These are phyloP conservation scores for Neofusicoccum sp. DNA, from an alignment of 2,329 filamentous ascomycete genomes.

Conservation along the genomic window DNA sequence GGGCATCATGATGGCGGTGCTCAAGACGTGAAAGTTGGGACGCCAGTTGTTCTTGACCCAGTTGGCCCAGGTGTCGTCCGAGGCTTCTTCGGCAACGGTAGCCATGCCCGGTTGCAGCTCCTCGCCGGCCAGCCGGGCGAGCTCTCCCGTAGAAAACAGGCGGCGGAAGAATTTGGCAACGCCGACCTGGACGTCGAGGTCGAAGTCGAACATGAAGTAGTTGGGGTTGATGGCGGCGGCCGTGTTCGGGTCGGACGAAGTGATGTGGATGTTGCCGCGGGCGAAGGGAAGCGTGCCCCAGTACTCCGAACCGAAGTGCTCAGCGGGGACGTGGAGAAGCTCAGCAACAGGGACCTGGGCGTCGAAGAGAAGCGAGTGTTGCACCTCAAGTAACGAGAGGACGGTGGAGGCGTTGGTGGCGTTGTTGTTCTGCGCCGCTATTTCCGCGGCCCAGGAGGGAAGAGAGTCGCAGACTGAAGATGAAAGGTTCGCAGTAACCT, in stretches of 20 bases:
- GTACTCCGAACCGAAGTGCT: not conserved
- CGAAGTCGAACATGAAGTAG: slow-evolving; percentile 48
- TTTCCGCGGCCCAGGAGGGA: slow-evolving; percentile 24
- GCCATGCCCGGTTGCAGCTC: slow-evolving; percentile 24
- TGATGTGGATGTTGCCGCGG: slow-evolving; percentile 48
- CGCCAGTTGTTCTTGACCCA: slow-evolving; percentile 26
- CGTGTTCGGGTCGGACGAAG: slow-evolving; percentile 37
- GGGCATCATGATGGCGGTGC: slow-evolving; percentile 38
- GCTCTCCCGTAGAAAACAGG: slow-evolving; percentile 34
- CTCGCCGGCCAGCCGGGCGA: slow-evolving; percentile 31
- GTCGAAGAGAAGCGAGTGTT: slow-evolving; percentile 43
- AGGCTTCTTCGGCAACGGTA: slow-evolving; percentile 24
- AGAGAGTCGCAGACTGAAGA: slow-evolving; percentile 25
- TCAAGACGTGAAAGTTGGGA: slow-evolving; percentile 36
- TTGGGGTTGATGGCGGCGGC: slow-evolving; percentile 48
- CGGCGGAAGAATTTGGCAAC: slow-evolving; percentile 38
- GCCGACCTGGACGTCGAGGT: slow-evolving; percentile 41
- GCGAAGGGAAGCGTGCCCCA: slow-evolving; percentile 16
- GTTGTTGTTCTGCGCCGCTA: slow-evolving; percentile 21
- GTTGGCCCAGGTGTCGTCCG: slow-evolving; percentile 27
- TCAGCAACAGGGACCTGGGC: slow-evolving; percentile 40
- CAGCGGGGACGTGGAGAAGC: slow-evolving; percentile 5
- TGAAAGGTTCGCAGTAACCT: slow-evolving; percentile 25
- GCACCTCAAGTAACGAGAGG: slow-evolving; percentile 31
- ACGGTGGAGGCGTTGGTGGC: slow-evolving; percentile 12